Percentiles rank a stretch among this genome's conserved stretches.
Evolutionary conservation across 805 yeast species (phyloP).

Genomic region (Metschnikowia chrysomelidarum): DNA sequence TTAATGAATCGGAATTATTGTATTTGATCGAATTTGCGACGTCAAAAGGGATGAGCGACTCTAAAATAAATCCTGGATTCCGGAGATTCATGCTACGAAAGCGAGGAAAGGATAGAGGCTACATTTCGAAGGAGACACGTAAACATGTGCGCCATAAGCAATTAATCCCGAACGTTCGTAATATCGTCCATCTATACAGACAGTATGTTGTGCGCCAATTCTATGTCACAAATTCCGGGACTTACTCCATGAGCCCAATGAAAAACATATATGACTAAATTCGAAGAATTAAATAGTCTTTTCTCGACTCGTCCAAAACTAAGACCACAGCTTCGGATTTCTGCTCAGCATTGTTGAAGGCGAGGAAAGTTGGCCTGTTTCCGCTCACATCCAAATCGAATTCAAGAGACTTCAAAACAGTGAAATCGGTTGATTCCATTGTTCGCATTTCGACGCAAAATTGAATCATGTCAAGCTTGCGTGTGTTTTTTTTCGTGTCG

Average conservation of each 20-base stretch:
- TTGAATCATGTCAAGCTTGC: conserved; percentile 5
- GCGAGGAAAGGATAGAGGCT: conserved; percentile 15
- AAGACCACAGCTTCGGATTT: conserved; percentile 31
- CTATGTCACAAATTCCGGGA: conserved; percentile 20
- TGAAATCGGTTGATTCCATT: conserved; percentile 2
- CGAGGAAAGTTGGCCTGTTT: conserved; percentile 29
- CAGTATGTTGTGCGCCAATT: conserved; percentile 32
- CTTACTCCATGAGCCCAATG: conserved; percentile 25
- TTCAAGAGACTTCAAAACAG: conserved; percentile 16
- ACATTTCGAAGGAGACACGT: conserved; percentile 19
- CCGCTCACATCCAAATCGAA: conserved; percentile 9
- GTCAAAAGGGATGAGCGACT: conserved; percentile 1
- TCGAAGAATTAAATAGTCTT: conserved; percentile 40
- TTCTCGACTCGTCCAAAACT: conserved; percentile 39
- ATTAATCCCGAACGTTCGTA: conserved; percentile 30
- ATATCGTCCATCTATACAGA: conserved; percentile 27
- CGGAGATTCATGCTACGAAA: conserved; percentile 28
- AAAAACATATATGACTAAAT: conserved; percentile 31
- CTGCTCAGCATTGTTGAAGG: conserved; percentile 26
- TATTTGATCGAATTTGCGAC: conserved; percentile 20
- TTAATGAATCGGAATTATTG: conserved; percentile 18
- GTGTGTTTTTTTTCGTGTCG: background rate
- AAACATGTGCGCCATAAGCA: conserved; percentile 23
- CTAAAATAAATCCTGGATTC: conserved; percentile 23
- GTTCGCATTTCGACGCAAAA: conserved; percentile 1